Base-by-base conservation (phyloP, 805 yeast genomes). In the Allodekkera sacchari region DNA sequence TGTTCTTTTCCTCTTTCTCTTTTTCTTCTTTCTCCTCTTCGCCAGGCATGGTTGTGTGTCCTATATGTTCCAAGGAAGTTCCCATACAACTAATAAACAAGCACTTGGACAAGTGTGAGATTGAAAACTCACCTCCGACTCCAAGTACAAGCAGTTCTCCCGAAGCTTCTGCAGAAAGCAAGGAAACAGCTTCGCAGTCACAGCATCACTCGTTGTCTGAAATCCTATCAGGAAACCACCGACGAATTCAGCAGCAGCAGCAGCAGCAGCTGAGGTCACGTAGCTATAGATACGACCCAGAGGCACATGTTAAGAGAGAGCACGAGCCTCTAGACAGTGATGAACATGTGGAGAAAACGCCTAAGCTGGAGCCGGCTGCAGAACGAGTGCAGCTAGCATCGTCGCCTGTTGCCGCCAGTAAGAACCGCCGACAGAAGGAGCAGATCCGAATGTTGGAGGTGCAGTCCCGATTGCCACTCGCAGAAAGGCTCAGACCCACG, bases 401-500 rank as follows among this genome's bases (percentile, higher is more conserved):
- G 13, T 25, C 28, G 28, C 15, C 30, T 30, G 18, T 15, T 29
- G 9, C 15, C 28, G 15, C 14, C 29, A 4, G 34, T 33, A 4
- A 29, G 27, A 18, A 27, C 35, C 14, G 30, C n/a, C n/a, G 31
- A 21, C 21, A 28, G 10, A 16, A 24, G 16, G 33, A 31, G 20
- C 35, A 30, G 22, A 21, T 34, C 12, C 25, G 31, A 12, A 13
- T 31, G 4, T 26, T 45, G 9, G 38, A 28, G 44, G 36, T 31
- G 46, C 48, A 31, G 13, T 46, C 50, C 2, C 41, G 50, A 25
- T 34, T 50, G 14, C 83, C 96, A 1, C 57, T 88, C 14, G 80
- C 94, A 3, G 95, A 85, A 48, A 64, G 75, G 31, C 64, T 85
- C n/a, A 64, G 97, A n/a, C 99, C 99, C 0, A 58, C 56, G 8